A percentile compares a stretch with the other conserved stretches of the same genome.
Conservation (phyloP, 805 yeast genomes). For the Saccharomyces eubayanus region DNA sequence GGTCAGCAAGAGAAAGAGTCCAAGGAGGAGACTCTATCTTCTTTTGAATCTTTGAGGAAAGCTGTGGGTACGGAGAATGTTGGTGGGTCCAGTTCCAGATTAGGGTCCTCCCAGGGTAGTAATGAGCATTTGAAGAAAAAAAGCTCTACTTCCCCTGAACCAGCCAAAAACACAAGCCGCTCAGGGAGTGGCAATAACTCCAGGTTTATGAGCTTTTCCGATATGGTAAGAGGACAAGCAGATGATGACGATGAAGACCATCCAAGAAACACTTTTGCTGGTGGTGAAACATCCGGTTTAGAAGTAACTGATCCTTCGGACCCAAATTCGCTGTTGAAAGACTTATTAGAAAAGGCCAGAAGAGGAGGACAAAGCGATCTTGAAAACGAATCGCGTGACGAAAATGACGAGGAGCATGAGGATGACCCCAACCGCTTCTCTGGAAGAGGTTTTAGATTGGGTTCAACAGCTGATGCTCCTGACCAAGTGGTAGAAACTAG, state of each 20-base stretch:
- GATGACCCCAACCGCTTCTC: slow-evolving; percentile 30
- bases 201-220: slow-evolving; percentile 35
- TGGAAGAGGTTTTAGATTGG: slow-evolving; percentile 38
- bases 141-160: background rate
- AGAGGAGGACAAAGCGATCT: slow-evolving; percentile 44
- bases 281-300: slow-evolving; percentile 65
- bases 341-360: slow-evolving; percentile 60
- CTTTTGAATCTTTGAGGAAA: background rate
- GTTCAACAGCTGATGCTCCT: slow-evolving; percentile 29
- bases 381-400: slow-evolving; percentile 21
- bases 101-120: background rate
- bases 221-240: slow-evolving; percentile 31
- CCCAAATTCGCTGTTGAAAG: slow-evolving; percentile 41
- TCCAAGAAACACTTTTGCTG: slow-evolving; percentile 54
- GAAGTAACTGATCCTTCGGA: slow-evolving; percentile 67
- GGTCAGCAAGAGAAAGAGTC: background rate
- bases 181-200: slow-evolving; percentile 10
- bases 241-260: slow-evolving; percentile 45
- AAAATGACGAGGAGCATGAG: slow-evolving; percentile 29
- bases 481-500: slow-evolving; percentile 33
- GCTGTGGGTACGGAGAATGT: background rate
- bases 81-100: background rate
- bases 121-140: background rate
- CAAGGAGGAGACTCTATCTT: background rate
- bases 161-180: slow-evolving; percentile 1